These are phyloP conservation scores for Primulina huaijiensis DNA, from an alignment of 257 asterid genomes.

Conservation along the genomic window DNA sequence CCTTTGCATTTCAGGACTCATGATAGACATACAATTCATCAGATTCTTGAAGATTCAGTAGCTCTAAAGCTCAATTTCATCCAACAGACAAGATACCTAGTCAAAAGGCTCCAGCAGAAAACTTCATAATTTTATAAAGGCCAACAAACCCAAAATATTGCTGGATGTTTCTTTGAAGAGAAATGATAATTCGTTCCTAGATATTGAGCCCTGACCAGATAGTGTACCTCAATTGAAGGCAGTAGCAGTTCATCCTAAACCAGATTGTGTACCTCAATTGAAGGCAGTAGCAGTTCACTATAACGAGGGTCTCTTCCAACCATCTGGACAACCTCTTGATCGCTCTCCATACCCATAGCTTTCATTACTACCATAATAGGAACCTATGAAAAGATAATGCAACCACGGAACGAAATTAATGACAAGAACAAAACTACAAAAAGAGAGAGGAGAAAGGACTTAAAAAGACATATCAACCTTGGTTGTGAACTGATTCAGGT, in stretches of 20 bases:
- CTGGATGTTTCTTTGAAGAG: not conserved
- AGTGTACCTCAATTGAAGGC: conserved; percentile 84
- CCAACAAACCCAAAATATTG: conserved; percentile 8
- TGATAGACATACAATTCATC: not conserved
- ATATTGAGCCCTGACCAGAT: conserved; percentile 11
- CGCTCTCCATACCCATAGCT: conserved; percentile 99
- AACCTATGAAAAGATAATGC: conserved; percentile 48
- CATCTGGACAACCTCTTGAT: conserved; percentile 98
- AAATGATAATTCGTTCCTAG: conserved; percentile 6
- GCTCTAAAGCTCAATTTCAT: not conserved
- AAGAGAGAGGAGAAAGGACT: conserved; percentile 6
- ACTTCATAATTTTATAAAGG: not conserved
- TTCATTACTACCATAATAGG: conserved; percentile 90
- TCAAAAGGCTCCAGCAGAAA: conserved; percentile 17
- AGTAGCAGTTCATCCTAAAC: conserved; percentile 55
- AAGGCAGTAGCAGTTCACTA: conserved; percentile 80
- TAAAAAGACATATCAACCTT: conserved; percentile 47
- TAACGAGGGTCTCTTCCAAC: conserved; percentile 94
- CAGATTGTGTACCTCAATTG: conserved; percentile 65
- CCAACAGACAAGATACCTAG: conserved; percentile 1
- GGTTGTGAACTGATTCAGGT: conserved; percentile 58
- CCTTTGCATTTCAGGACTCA: not conserved
- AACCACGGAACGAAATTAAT: conserved; percentile 5
- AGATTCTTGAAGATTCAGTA: conserved; percentile 16
- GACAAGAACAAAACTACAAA: conserved; percentile 18